phyloP scores from a whole-genome alignment of 1,284 basidiomycete genomes.

The Salmacisia buchloeana region DNA sequence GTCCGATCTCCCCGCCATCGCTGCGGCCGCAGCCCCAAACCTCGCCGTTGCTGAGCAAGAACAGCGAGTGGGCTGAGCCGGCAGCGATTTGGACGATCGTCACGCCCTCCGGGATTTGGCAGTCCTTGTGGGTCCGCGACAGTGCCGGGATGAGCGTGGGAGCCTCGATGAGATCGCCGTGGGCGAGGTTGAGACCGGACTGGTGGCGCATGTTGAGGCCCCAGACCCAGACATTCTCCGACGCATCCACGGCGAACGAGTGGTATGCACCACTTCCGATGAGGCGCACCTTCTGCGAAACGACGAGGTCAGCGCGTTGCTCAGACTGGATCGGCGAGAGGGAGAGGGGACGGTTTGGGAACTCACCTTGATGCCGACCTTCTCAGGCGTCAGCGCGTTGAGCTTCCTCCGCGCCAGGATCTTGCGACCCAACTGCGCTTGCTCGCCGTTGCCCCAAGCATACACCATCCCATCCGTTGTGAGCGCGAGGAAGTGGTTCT shows the following conservation, averaged over 20 bases:
- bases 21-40: slow-evolving; percentile 77
- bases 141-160: slow-evolving; percentile 68
- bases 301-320: background rate
- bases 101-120: slow-evolving; percentile 54
- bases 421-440: slow-evolving; percentile 72
- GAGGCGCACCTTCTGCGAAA: slow-evolving; percentile 63
- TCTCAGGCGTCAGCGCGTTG: slow-evolving; percentile 74
- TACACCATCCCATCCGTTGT: slow-evolving; percentile 78
- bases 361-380: slow-evolving; percentile 55
- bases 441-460: slow-evolving; percentile 73
- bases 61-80: slow-evolving; percentile 81
- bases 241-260: slow-evolving; percentile 79
- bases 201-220: slow-evolving; percentile 76
- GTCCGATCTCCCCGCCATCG: slow-evolving; percentile 71
- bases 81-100: slow-evolving; percentile 59
- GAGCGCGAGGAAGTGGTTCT: slow-evolving; percentile 79
- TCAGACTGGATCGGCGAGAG: no score
- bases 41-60: slow-evolving; percentile 73
- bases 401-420: slow-evolving; percentile 62
- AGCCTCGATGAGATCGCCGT: slow-evolving; percentile 58
- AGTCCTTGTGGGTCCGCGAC: slow-evolving; percentile 61
- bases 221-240: slow-evolving; percentile 81
- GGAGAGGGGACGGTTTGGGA: no score
- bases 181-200: slow-evolving; percentile 58
- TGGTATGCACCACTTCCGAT: slow-evolving; percentile 77